Percentiles rank a stretch among this genome's conserved stretches.
These are phyloP conservation scores for Globisporangium spiculum DNA, from an alignment of 352 stramenopile species.

Conservation along the genomic window DNA sequence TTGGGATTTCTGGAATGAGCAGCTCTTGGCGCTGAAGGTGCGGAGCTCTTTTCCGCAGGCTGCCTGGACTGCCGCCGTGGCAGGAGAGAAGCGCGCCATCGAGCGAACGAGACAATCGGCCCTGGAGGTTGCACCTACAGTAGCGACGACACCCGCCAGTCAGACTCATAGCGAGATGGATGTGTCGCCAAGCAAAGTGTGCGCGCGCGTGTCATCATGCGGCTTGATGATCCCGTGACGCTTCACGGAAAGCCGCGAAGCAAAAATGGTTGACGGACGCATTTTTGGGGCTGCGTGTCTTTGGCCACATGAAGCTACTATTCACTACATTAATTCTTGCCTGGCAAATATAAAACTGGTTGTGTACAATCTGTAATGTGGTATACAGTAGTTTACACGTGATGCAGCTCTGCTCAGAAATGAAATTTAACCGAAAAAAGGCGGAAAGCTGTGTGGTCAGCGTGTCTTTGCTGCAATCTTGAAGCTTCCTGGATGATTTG, in stretches of 20 bases:
- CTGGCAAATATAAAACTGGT: not conserved
- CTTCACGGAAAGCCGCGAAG: not conserved
- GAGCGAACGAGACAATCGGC: not conserved
- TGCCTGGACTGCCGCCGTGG: not conserved
- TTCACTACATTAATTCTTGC: not conserved
- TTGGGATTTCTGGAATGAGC: constrained; percentile 3
- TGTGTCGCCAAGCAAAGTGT: not conserved
- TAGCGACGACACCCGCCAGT: not conserved
- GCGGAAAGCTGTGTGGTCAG: not conserved
- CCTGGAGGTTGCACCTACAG: not conserved
- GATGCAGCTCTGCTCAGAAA: not conserved
- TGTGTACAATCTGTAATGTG: not conserved
- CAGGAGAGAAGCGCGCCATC: constrained; percentile 4
- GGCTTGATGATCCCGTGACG: not conserved
- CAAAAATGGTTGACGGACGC: not conserved
- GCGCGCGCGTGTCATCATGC: not conserved
- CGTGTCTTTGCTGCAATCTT: not conserved
- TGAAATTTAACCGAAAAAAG: not conserved
- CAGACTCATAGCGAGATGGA: not conserved
- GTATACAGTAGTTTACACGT: not conserved
- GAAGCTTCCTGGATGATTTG: too few relatives aligned
- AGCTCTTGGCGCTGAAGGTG: not conserved
- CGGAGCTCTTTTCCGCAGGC: not conserved
- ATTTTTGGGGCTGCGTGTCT: not conserved
- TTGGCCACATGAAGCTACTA: not conserved